phyloP scores from a whole-genome alignment of 129 eudicot species.

The Artemisia tridentata region DNA sequence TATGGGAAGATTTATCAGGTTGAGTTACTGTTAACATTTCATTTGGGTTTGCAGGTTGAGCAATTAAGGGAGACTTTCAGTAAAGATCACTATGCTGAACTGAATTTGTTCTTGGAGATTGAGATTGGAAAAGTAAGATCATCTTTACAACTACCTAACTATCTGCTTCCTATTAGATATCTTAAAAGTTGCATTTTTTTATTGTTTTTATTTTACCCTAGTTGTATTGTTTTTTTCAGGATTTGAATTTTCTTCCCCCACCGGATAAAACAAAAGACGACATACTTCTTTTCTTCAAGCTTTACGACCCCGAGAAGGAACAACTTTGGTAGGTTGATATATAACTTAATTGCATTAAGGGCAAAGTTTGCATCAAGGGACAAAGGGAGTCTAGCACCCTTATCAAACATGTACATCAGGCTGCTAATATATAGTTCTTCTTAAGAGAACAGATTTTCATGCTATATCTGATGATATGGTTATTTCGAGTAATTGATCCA shows the following conservation, averaged over 20 bases:
- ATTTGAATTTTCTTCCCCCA: constrained; percentile 59
- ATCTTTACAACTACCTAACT: not conserved
- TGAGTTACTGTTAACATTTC: not conserved
- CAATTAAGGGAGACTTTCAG: constrained; percentile 75
- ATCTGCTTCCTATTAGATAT: not conserved
- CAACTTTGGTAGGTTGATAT: constrained; percentile 65
- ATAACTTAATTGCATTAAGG: no score
- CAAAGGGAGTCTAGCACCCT: not conserved
- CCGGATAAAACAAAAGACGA: constrained; percentile 75
- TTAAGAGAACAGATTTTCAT: not conserved
- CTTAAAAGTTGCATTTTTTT: not conserved
- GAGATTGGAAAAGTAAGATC: constrained; percentile 64
- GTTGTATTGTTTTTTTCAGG: constrained; percentile 48
- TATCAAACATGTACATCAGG: not conserved
- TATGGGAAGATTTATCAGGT: not conserved
- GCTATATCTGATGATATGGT: not conserved
- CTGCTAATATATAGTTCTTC: not conserved
- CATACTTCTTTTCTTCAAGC: constrained; percentile 85
- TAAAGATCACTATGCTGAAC: constrained; percentile 78
- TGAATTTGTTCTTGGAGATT: constrained; percentile 84
- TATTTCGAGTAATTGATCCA: not conserved
- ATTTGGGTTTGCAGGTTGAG: constrained; percentile 64
- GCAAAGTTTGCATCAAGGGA: no score
- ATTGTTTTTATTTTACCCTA: not conserved
- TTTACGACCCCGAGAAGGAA: constrained; percentile 85